Evolutionary conservation across 2,329 filamentous ascomycete genomes (phyloP).

Genomic region (Metarhizium anisopliae): DNA sequence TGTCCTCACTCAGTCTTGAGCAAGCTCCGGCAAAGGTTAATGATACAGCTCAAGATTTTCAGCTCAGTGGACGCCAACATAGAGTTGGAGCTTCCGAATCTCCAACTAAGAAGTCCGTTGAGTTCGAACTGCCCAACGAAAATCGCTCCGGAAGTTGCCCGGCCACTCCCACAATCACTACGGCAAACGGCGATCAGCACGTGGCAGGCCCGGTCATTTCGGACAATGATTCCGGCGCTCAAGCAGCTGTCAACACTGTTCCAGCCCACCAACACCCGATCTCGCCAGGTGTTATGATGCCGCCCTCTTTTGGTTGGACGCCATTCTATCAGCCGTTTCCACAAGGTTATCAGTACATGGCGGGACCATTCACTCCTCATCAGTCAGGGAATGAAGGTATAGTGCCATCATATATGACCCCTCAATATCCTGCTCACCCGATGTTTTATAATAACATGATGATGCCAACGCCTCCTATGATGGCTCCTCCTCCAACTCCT

Average conservation of each 20-base stretch:
- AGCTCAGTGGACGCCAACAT: background rate
- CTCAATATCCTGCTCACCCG: background rate
- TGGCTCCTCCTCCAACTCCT: background rate
- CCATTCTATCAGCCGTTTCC: background rate
- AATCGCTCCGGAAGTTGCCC: background rate
- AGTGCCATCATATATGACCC: background rate
- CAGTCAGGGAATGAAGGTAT: background rate
- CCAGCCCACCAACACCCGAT: background rate
- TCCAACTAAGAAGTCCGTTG: slow-evolving; percentile 7
- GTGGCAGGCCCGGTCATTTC: background rate
- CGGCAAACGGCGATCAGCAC: background rate
- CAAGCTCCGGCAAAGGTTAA: background rate
- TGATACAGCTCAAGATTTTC: background rate
- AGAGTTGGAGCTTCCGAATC: background rate
- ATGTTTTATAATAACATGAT: background rate
- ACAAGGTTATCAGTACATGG: background rate
- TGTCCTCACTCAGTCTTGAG: slow-evolving; percentile 3
- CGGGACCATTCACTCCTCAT: background rate
- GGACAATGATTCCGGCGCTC: background rate
- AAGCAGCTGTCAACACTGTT: background rate
- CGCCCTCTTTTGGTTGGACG: background rate
- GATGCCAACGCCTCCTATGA: background rate
- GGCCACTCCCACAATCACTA: background rate
- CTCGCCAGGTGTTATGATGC: background rate
- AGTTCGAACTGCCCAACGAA: slow-evolving; percentile 5